Percentiles rank a stretch among this genome's conserved stretches.
Conservation (phyloP, 106 monocot genomes). For the Apostasia ramifera region DNA sequence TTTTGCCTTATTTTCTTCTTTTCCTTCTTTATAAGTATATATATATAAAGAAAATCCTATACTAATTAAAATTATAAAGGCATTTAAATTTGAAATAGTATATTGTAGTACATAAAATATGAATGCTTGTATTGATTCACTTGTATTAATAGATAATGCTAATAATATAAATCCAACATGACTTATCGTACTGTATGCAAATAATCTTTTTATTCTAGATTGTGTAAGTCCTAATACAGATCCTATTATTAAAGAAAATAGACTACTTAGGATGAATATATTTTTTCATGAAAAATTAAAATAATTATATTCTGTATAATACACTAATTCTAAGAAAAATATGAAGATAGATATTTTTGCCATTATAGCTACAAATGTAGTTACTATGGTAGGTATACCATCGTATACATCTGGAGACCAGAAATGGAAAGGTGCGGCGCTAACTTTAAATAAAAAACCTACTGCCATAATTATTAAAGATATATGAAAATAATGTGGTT, state of each 20-base stretch:
- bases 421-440: constrained; percentile 8
- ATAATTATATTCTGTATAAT: neutral
- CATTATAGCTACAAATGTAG: constrained; percentile 2
- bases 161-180: constrained; percentile 8
- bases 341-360: constrained; percentile 5
- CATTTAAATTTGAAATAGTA: constrained; percentile 4
- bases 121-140: constrained; percentile 2
- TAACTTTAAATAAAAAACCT: constrained; percentile 10
- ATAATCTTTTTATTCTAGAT: constrained; percentile 15
- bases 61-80: neutral
- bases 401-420: constrained; percentile 7
- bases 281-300: neutral
- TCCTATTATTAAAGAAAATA: too few relatives aligned
- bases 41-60: constrained; percentile 2
- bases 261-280: neutral
- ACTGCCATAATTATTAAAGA: neutral
- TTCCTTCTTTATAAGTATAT: constrained; percentile 1
- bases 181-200: constrained; percentile 7
- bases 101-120: constrained; percentile 11
- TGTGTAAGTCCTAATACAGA: too few relatives aligned
- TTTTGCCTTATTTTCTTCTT: constrained; percentile 2
- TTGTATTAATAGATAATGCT: neutral
- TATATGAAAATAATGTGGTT: neutral
- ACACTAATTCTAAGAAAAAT: constrained; percentile 1
- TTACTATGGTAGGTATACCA: constrained; percentile 8